Base-by-base conservation (phyloP, 2,329 filamentous ascomycete genomes). In the Colletotrichum siamense region DNA sequence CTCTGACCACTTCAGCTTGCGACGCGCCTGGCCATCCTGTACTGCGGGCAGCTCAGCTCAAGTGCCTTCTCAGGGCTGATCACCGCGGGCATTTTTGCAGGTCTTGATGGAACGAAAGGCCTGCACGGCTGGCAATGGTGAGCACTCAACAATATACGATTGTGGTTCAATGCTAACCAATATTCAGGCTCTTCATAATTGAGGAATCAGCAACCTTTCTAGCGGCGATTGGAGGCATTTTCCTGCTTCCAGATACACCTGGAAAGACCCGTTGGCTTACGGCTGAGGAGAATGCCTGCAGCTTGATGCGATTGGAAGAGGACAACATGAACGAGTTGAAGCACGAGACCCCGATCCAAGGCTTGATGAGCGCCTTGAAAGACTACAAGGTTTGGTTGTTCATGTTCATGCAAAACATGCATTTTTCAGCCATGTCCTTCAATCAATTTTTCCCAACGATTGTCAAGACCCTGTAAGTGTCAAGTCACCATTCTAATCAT, bases 391-490 rank as follows among this genome's bases (percentile, higher is more conserved):
- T 80, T 3, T 82, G 80, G 81, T 74, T 80, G 0, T 73, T 82
- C 26, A 80, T 79, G 2, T 75, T 81, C n/a, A 81, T 81, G 77
- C 78, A 81, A 52, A 79, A 81, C 70, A 76, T 81, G 64, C 79
- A 79, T 62, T 77, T 82, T 15, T 86, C 87, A 9, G 87, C 87
- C 16, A 88, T 87, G 57, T 94, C 94, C 6, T 96, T 92, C 83
- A 94, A 92, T 66, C 95, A 94, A 0, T 96, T 96, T 81, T 85
- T 96, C 61, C 95, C 95, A 0, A 94, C 92, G 22, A 98, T 98
- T 81, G 94, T 98, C 78, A 87, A 88, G 62, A 85, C 85, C 74
- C 86, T 89, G 81, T 49, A n/a, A 44, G 36, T 44, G 5, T 36
- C 4, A 6, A 44, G 15, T 10, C 36, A 10, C 9, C 18, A 12